A percentile compares a stretch with the other conserved stretches of the same genome.
phyloP scores from a whole-genome alignment of 129 eudicot species.

The Flaveria bidentis region DNA sequence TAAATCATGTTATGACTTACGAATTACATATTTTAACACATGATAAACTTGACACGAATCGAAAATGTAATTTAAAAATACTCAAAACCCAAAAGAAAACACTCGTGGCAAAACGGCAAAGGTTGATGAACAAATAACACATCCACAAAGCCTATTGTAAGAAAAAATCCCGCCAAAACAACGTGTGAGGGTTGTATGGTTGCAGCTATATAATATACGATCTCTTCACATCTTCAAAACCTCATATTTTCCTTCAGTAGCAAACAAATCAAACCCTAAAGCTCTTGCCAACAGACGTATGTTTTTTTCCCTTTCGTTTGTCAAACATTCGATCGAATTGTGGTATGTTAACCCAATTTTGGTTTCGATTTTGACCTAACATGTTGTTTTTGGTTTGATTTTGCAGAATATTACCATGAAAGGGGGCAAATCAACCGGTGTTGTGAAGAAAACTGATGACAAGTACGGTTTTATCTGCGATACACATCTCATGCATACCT shows the following conservation, averaged over 20 bases:
- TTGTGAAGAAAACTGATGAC: slow-evolving; percentile 38
- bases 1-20: no score
- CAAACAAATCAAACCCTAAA: slow-evolving; percentile 33
- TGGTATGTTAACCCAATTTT: not conserved
- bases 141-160: not conserved
- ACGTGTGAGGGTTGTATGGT: not conserved
- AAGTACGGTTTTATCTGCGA: slow-evolving; percentile 24
- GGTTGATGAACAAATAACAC: not conserved
- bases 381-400: not conserved
- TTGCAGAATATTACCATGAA: slow-evolving; percentile 48
- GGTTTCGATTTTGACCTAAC: slow-evolving; percentile 16
- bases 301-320: not conserved
- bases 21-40: no score
- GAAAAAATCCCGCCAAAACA: slow-evolving; percentile 38
- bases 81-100: not conserved
- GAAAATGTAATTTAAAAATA: no score
- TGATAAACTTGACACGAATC: no score
- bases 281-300: not conserved
- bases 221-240: slow-evolving; percentile 13
- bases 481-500: not conserved
- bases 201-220: slow-evolving; percentile 2
- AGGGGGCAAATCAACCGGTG: slow-evolving; percentile 62
- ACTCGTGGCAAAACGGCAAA: not conserved
- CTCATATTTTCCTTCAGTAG: not conserved
- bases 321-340: not conserved